These are phyloP conservation scores for Phoenix dactylifera DNA, from an alignment of 176 grass and related monocot species.

Conservation along the genomic window DNA sequence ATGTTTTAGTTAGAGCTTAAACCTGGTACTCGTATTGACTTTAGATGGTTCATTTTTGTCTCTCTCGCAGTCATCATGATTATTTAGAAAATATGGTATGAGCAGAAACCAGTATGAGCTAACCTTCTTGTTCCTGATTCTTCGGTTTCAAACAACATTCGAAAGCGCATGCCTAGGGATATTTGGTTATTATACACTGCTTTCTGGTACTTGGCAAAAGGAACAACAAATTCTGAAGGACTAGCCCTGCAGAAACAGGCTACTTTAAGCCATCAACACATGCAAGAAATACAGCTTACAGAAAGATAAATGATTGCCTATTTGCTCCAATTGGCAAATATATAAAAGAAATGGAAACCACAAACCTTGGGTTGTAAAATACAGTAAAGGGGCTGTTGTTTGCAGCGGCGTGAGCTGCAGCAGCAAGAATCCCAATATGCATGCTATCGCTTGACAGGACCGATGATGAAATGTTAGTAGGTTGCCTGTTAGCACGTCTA, in stretches of 20 bases:
- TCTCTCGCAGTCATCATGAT: too few species aligned
- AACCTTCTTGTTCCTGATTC: constrained; percentile 92
- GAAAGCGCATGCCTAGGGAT: constrained; percentile 90
- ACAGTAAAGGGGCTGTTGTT: constrained; percentile 92
- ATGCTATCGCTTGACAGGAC: constrained; percentile 98
- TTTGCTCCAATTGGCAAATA: too few species aligned
- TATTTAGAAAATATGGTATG: background rate
- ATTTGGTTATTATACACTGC: constrained; percentile 82
- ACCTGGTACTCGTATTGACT: too few species aligned
- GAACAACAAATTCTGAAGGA: constrained; percentile 95
- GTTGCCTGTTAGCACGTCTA: constrained; percentile 76
- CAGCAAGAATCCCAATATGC: constrained; percentile 98
- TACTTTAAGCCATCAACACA: constrained; percentile 1
- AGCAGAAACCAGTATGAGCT: background rate
- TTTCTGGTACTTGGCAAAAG: constrained; percentile 99
- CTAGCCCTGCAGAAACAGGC: constrained; percentile 61
- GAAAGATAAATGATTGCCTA: too few species aligned
- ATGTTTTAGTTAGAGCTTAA: too few species aligned
- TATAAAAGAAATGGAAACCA: background rate
- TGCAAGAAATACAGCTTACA: too few species aligned
- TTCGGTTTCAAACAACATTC: constrained; percentile 97
- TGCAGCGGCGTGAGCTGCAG: constrained; percentile 95
- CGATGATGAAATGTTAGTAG: constrained; percentile 85
- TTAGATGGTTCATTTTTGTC: too few species aligned
- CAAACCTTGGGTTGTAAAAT: constrained; percentile 96